These are phyloP conservation scores for Elongisporangium senticosum DNA, from an alignment of 352 stramenopile species.

Conservation along the genomic window DNA sequence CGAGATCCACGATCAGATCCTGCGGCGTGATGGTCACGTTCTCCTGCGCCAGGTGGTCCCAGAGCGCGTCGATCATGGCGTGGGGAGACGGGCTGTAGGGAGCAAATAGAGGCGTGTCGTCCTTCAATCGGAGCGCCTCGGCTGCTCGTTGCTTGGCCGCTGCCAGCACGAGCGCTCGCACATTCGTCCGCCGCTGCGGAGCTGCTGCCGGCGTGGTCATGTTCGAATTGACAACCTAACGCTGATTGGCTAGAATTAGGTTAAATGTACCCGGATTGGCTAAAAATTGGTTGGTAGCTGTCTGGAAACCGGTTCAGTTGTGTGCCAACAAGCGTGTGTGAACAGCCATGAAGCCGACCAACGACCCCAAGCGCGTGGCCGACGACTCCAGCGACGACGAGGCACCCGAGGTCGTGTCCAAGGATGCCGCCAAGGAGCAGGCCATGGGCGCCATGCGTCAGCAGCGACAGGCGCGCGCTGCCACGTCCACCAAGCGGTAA, in stretches of 20 bases:
- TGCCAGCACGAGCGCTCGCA: slow-evolving; percentile 60
- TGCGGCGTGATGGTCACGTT: slow-evolving; percentile 12
- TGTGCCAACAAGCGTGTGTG: not conserved
- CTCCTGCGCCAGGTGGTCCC: slow-evolving; percentile 30
- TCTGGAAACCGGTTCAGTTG: slow-evolving; percentile 11
- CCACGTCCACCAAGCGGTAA: slow-evolving; percentile 40
- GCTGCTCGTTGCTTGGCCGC: slow-evolving; percentile 45
- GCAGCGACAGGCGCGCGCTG: slow-evolving; percentile 42
- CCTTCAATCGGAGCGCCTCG: slow-evolving; percentile 37
- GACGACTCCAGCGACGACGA: slow-evolving; percentile 59
- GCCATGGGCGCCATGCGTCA: slow-evolving; percentile 39
- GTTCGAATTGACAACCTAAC: not conserved
- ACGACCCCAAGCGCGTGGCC: slow-evolving; percentile 19
- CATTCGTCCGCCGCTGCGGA: slow-evolving; percentile 14
- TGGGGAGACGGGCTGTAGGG: slow-evolving; percentile 68
- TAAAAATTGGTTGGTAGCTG: slow-evolving; percentile 27
- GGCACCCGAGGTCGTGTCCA: slow-evolving; percentile 72
- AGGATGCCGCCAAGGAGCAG: slow-evolving; percentile 56
- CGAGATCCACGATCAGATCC: slow-evolving; percentile 77
- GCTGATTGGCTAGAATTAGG: not conserved
- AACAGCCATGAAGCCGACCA: slow-evolving; percentile 13
- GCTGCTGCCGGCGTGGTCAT: slow-evolving; percentile 8
- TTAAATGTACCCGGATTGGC: slow-evolving; percentile 15
- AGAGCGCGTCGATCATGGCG: slow-evolving; percentile 55
- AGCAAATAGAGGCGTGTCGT: slow-evolving; percentile 41